Evolutionary conservation across 371 early-diverging fungal species (phyloP).

Genomic region (Mucor mucedo): DNA sequence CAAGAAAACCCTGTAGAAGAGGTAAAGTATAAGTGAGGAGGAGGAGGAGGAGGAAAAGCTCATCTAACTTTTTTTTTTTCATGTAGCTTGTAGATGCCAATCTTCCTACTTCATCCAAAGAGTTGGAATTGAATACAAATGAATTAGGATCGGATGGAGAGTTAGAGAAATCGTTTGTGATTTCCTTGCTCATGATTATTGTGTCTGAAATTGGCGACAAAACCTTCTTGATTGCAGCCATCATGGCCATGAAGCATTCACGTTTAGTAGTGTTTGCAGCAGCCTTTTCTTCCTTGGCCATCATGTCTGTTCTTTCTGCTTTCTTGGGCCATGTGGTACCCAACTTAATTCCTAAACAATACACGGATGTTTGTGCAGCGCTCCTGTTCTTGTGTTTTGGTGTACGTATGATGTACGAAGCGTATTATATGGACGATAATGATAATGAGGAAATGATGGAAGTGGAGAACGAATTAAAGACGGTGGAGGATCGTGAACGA

Average conservation of each 20-base stretch:
- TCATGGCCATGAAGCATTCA: conserved; percentile 95
- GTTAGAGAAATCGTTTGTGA: conserved; percentile 49
- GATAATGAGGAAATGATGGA: conserved; percentile 87
- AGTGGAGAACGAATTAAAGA: conserved; percentile 86
- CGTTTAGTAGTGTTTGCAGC: conserved; percentile 87
- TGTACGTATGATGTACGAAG: conserved; percentile 85
- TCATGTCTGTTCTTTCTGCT: conserved; percentile 96
- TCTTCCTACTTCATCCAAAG: not conserved
- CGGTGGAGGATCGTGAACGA: conserved; percentile 71
- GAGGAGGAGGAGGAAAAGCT: not conserved
- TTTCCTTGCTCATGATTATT: conserved; percentile 82
- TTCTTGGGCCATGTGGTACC: conserved; percentile 89
- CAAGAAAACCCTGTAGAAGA: conserved; percentile 38
- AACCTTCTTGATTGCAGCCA: conserved; percentile 95
- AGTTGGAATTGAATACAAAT: conserved; percentile 8
- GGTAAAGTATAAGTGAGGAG: conserved; percentile 15
- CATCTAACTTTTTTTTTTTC: not conserved
- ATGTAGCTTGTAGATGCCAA: conserved; percentile 13
- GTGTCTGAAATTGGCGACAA: conserved; percentile 98
- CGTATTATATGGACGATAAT: conserved; percentile 84
- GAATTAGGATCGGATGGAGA: not conserved
- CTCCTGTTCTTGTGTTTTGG: conserved; percentile 92
- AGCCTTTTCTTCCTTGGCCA: conserved; percentile 81
- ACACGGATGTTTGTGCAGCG: conserved; percentile 85
- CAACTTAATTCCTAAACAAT: conserved; percentile 80